Evolutionary conservation across 2,329 filamentous ascomycete species (phyloP).

Genomic region (Diaporthe sp.): DNA sequence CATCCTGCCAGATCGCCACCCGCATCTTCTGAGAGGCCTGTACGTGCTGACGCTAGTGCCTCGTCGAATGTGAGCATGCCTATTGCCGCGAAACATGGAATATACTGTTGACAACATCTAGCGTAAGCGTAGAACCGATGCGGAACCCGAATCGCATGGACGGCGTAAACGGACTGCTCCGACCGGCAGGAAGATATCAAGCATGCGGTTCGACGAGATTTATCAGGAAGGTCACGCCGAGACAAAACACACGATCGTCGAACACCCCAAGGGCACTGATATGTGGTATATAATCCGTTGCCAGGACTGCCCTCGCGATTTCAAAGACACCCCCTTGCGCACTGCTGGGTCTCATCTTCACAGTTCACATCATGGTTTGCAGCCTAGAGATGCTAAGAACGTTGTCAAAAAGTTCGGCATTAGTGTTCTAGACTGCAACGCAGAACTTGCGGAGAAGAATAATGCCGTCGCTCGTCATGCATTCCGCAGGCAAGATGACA

Average conservation of each 20-base stretch:
- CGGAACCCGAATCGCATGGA: slow-evolving; percentile 8
- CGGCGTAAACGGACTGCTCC: not conserved
- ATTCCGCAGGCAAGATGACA: not conserved
- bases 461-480: not conserved
- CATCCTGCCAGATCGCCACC: not conserved
- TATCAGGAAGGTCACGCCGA: not conserved
- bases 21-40: not conserved
- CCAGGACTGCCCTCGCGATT: slow-evolving; percentile 10
- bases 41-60: not conserved
- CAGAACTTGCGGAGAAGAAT: not conserved
- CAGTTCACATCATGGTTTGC: not conserved
- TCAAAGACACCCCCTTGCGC: not conserved
- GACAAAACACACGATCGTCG: slow-evolving; percentile 22
- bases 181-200: not conserved
- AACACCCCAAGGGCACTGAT: not conserved
- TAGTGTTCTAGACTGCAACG: not conserved
- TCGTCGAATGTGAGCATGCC: not conserved
- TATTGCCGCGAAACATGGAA: not conserved
- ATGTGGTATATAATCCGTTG: slow-evolving; percentile 13
- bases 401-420: slow-evolving; percentile 5
- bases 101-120: slow-evolving; percentile 3
- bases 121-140: slow-evolving; percentile 8
- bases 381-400: not conserved
- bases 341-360: not conserved
- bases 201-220: not conserved